Evolutionary conservation across 2,329 filamentous ascomycete species (phyloP), one percentile per base, ranked within the genome.

Genomic region (Ophiostoma australiae): DNA sequence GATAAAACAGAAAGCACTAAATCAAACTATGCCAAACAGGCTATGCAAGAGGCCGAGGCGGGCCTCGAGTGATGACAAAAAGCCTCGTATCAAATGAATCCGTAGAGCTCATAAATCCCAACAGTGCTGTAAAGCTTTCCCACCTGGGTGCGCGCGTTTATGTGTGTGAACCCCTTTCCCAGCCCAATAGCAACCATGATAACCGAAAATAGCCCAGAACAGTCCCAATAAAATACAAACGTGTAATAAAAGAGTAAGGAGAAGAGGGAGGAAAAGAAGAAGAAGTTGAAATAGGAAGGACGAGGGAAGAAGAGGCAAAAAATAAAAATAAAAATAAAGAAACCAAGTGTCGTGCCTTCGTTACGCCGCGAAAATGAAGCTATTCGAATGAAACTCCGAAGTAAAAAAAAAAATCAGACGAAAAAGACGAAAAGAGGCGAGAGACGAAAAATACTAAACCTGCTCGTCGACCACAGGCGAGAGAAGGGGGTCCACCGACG

Each of bases 331-430:
- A 41, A 20, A 15, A 31, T n/a, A 69, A 39, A 17, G 5, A 17
- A 39, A 39, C 13, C 39, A 15, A 61, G 55, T 27, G 67, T 61
- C 35, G 66, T 70, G 31, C 27, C 35, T 61, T 69, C 67, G 39
- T 35, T 71, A 71, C 67, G 63, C 70, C 70, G 52, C 61, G 70
- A 67, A 66, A 58, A 67, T 17, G 33, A 35, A 37, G 61, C 61
- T 27, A 17, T 66, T 69, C 23, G 15, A 48, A 68, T 35, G 37
- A 67, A 70, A 67, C 44, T 52, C n/a, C 52, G 0, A 3, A 27
- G 11, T 11, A 58, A 10, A 27, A 48, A 70, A 55, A 17, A 41
- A 72, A 31, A 44, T 1, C 55, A 17, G 52, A 4, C 33, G 15
- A 71, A 58, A n/a, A 31, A 17, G 8, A 13, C 35, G 41, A 33